These are phyloP conservation scores for Protomyces inundatus DNA, from an alignment of 1,139 yeast genomes.

Conservation along the genomic window DNA sequence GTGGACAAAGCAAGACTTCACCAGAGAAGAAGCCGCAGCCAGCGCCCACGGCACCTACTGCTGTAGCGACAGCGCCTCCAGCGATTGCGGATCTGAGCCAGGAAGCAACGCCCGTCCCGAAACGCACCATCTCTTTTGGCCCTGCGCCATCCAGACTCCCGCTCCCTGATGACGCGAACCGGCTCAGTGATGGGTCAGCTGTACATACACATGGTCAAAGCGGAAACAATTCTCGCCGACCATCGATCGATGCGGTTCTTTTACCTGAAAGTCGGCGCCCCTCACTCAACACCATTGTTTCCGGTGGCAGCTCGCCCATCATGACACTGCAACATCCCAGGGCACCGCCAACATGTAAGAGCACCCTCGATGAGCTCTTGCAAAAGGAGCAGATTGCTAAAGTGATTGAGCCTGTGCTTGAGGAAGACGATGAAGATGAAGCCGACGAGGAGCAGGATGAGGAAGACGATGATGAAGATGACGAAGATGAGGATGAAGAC, in stretches of 20 bases:
- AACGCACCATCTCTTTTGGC: not conserved
- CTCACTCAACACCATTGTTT: not conserved
- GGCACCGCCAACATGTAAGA: conserved; percentile 13
- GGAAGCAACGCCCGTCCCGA: not conserved
- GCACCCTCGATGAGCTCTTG: conserved; percentile 10
- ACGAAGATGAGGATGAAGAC: conserved; percentile 13
- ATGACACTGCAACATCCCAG: not conserved
- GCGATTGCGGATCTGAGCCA: not conserved
- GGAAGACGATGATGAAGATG: not conserved
- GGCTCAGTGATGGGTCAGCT: not conserved
- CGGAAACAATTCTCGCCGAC: conserved; percentile 3
- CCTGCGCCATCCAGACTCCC: not conserved
- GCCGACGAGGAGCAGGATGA: not conserved
- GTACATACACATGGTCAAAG: not conserved
- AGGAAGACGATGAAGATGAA: conserved; percentile 26
- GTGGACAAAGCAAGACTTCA: not conserved
- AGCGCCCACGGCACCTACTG: not conserved
- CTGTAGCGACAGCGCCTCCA: not conserved
- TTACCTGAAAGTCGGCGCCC: not conserved
- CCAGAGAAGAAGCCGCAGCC: not conserved
- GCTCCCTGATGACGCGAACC: no score
- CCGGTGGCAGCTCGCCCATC: conserved; percentile 7
- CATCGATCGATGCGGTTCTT: not conserved
- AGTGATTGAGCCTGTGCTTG: conserved; percentile 20
- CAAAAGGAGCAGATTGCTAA: conserved; percentile 19